Evolutionary conservation across 352 stramenopile genomes (phyloP), one percentile per base, ranked within the genome.

Genomic region (Globisporangium polare): DNA sequence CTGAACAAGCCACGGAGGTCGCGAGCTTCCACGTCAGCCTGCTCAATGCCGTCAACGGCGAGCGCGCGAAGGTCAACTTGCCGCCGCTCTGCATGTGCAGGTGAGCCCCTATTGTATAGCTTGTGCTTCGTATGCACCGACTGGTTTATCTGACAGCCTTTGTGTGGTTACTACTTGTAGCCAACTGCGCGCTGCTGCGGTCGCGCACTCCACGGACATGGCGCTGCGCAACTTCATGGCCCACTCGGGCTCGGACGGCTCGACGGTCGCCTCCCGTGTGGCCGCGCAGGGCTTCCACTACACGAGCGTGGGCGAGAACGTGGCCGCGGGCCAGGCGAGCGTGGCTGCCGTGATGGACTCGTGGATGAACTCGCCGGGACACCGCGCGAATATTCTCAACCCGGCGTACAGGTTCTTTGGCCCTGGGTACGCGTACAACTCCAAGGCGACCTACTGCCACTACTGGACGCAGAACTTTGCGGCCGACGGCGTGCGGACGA

Each of bases 381-480:
- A 74, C 53, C 70, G 70, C 29, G 45, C n/a, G 6, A 63, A 63
- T 29, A 71, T 75, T 8, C 51, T 76, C 5, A 65, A 60, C 12
- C 26, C 41, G 18, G 47, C 45, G 7, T 75, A 60, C 55, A 61
- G 60, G 53, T 72, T 72, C 63, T 67, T 71, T n/a, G 53, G 58
- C 26, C 50, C 45, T 1, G 69, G 62, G 1, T 63, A 69, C 43
- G 64, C 64, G 26, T 69, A 67, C 53, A 73, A 46, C 27, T 35
- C 53, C 17, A 60, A 59, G 29, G 43, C 42, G 51, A 53, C 17
- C 8, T 71, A 58, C 45, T 54, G 57, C 46, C 43, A 63, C 58
- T 68, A 73, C 55, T 75, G 68, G 65, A 72, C 65, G 13, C 69
- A 73, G 35, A 47, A 63, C 41, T 75, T 75, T 45, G 55, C 55